A percentile compares a stretch with the other conserved stretches of the same genome.
Evolutionary conservation across 2,329 filamentous ascomycete species (phyloP).

Genomic region (Penicillium paneum): DNA sequence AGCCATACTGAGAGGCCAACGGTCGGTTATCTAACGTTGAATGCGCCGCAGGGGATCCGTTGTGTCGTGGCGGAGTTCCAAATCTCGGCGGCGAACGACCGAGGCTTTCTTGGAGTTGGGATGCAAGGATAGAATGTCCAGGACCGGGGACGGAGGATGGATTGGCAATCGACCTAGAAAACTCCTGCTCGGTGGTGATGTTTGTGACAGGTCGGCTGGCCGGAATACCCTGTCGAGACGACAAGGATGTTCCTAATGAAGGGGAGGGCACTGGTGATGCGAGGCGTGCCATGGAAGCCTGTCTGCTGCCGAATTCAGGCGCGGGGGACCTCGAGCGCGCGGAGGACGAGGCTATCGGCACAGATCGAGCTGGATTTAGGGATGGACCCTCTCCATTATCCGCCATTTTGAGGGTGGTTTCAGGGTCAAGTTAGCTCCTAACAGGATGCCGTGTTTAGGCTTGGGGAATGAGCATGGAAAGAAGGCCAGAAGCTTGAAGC

Average conservation of each 20-base stretch:
- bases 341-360: conserved; percentile 34
- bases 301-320: conserved; percentile 46
- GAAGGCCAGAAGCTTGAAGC: neutral
- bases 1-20: conserved; percentile 75
- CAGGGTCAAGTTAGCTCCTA: conserved; percentile 5
- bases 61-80: conserved; percentile 49
- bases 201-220: conserved; percentile 26
- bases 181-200: conserved; percentile 54
- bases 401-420: conserved; percentile 26
- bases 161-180: conserved; percentile 58
- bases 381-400: conserved; percentile 40
- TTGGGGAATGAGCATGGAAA: neutral
- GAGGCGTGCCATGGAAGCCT: conserved; percentile 54
- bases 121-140: conserved; percentile 81
- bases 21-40: conserved; percentile 47
- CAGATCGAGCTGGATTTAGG: conserved; percentile 29
- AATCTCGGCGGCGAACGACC: conserved; percentile 49
- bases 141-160: conserved; percentile 66
- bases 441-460: neutral
- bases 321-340: conserved; percentile 37
- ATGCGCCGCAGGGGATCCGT: conserved; percentile 57
- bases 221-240: conserved; percentile 42
- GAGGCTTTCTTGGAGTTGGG: conserved; percentile 74
- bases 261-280: conserved; percentile 55
- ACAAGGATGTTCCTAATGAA: conserved; percentile 27